A percentile compares a stretch with the other conserved stretches of the same genome.
phyloP scores from a whole-genome alignment of 2,329 filamentous ascomycete genomes.

The Thelonectria olida region DNA sequence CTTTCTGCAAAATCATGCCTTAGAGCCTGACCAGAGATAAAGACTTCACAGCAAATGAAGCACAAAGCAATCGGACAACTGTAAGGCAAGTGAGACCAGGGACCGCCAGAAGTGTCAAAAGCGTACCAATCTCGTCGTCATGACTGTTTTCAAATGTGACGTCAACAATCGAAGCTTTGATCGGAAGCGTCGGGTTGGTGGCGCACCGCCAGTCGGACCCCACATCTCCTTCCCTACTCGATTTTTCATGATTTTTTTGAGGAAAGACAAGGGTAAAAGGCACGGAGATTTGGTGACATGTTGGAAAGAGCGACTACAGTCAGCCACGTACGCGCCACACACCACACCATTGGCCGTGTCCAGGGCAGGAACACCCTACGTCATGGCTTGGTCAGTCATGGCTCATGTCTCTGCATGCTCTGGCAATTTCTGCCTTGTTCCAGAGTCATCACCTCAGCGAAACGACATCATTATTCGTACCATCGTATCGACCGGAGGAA shows the following conservation, averaged over 20 bases:
- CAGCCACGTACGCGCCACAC: slow-evolving; percentile 8
- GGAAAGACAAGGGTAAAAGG: no score
- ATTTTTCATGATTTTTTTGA: no score
- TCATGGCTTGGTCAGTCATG: slow-evolving; percentile 12
- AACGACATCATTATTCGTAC: neutral
- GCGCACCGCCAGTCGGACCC: slow-evolving; percentile 13
- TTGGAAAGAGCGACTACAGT: neutral
- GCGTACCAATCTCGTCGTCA: neutral
- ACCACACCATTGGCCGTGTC: slow-evolving; percentile 8
- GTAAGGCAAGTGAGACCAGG: neutral
- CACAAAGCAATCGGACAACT: neutral
- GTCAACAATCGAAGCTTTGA: slow-evolving; percentile 30
- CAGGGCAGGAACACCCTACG: neutral
- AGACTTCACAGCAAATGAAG: neutral
- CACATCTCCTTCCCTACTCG: slow-evolving; percentile 11
- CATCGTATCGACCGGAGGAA: neutral
- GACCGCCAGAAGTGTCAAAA: neutral
- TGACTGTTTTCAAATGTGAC: slow-evolving; percentile 26
- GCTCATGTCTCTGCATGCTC: slow-evolving; percentile 20
- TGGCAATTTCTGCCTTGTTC: slow-evolving; percentile 22
- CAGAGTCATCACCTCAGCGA: slow-evolving; percentile 7
- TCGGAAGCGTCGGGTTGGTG: slow-evolving; percentile 26
- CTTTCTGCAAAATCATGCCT: neutral
- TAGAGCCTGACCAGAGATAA: neutral
- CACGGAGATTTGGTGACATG: neutral